These are phyloP conservation scores for Saccharomycodes ludwigii DNA, from an alignment of 805 yeast genomes.

Conservation along the genomic window DNA sequence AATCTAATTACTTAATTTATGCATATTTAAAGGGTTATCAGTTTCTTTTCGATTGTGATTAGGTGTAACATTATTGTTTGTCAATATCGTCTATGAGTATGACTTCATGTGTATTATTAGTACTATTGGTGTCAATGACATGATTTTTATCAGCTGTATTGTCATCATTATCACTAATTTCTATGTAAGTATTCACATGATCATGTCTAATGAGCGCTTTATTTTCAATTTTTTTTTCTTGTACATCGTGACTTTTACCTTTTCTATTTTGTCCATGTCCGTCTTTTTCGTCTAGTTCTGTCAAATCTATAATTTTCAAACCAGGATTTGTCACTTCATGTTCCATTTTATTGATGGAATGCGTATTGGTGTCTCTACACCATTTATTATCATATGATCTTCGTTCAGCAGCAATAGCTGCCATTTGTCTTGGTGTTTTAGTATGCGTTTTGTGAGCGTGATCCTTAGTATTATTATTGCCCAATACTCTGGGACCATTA, in stretches of 20 bases:
- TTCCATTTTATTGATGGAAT: too few species aligned
- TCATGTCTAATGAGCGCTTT: too few species aligned
- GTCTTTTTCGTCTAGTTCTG: too few species aligned
- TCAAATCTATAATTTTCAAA: background rate
- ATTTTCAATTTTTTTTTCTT: too few species aligned
- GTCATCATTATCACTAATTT: too few species aligned
- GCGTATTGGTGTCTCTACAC: constrained; percentile 10
- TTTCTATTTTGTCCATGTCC: too few species aligned
- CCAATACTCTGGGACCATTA: too few species aligned
- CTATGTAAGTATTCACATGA: too few species aligned
- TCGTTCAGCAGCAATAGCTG: constrained; percentile 21
- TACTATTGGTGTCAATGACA: too few species aligned
- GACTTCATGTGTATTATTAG: background rate
- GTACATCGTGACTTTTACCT: too few species aligned
- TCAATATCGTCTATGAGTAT: constrained; percentile 1
- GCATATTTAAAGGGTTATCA: background rate
- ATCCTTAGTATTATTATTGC: constrained; percentile 1
- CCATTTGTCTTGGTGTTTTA: constrained; percentile 20
- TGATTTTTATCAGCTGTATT: too few species aligned
- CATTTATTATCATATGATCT: constrained; percentile 15
- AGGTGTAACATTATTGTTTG: too few species aligned
- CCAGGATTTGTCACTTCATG: constrained; percentile 1
- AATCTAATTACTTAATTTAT: background rate
- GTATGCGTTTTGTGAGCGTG: background rate
- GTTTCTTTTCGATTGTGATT: constrained; percentile 1